Base-by-base conservation (phyloP, 192 early-diverging fungal genomes). In the Backusella circina region DNA sequence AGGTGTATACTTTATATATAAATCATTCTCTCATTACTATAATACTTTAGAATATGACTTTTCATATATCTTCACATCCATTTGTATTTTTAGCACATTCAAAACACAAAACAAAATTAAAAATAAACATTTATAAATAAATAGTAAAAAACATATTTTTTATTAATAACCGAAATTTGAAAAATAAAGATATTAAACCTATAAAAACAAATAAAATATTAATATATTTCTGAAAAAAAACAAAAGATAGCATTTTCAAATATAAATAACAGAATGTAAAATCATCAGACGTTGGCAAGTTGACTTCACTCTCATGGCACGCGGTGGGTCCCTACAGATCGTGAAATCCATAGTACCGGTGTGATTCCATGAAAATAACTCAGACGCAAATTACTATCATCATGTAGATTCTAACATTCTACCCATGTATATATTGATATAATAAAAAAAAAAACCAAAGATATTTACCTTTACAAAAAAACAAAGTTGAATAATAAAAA, bases 381-480 rank as follows among this genome's bases (percentile, higher is more conserved):
- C 69, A 70, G 69, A 70, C 69, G 69, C 69, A 70, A 70, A 70
- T 70, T 70, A 70, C 26, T 12, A 9, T 70, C 69, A 70, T 70
- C 69, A 70, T 28, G 26, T 61, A 13, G 23, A 61, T 61, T 61
- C 23, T 13, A n/a, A n/a, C n/a, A n/a, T n/a, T n/a, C n/a, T n/a
- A n/a, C n/a, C n/a, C n/a, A n/a, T n/a, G n/a, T n/a, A n/a, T n/a
- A n/a, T n/a, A n/a, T n/a, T n/a, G n/a, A n/a, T 12, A 28, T 61
- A 28, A 2, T 1, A 1, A 57, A 28, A 12, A 57, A 57, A 51
- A 61, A 28, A 61, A 2, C 2, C 5, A 54, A 9, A 54, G 8
- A 28, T 61, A 61, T 61, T 61, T 61, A 61, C 54, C 54, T 61
- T 51, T n/a, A 10, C 7, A 61, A 4, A 23, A 26, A n/a, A n/a